phyloP scores from a whole-genome alignment of 2,329 filamentous ascomycete genomes.

The Xylariaceae sp. region DNA sequence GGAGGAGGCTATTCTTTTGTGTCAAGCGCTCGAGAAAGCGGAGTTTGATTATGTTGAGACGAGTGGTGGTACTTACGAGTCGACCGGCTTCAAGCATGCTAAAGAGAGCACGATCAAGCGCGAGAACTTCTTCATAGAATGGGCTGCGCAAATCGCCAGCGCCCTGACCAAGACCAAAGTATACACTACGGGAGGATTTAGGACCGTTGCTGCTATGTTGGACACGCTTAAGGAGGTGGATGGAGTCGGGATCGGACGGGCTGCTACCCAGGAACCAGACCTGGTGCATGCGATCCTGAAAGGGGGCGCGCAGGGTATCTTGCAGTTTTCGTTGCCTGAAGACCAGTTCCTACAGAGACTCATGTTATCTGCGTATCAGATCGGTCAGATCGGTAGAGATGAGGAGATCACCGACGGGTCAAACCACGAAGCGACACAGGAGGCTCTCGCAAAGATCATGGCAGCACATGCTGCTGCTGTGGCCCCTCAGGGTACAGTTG shows the following conservation, averaged over 20 bases:
- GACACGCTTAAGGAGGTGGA: conserved; percentile 47
- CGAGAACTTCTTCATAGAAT: conserved; percentile 55
- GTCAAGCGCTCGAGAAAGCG: conserved; percentile 43
- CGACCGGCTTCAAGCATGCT: conserved; percentile 45
- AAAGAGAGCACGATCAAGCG: conserved; percentile 49
- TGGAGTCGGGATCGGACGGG: conserved; percentile 51
- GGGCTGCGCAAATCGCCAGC: conserved; percentile 45
- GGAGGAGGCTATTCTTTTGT: conserved; percentile 45
- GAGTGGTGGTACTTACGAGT: conserved; percentile 53
- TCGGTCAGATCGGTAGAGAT: conserved; percentile 26
- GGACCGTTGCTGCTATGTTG: conserved; percentile 48
- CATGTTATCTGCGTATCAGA: conserved; percentile 44
- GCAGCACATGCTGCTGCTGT: no score
- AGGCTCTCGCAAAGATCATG: no score
- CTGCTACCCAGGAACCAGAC: conserved; percentile 44
- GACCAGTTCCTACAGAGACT: conserved; percentile 41
- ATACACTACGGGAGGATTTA: conserved; percentile 52
- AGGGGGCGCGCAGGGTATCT: conserved; percentile 43
- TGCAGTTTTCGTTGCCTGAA: conserved; percentile 42
- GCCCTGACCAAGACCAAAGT: conserved; percentile 43
- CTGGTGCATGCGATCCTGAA: conserved; percentile 41
- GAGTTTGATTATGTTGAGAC: conserved; percentile 54
- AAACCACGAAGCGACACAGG: no score
- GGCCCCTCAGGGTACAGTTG: no score
- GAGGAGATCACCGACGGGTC: conserved; percentile 16